Evolutionary conservation across 768 basidiomycete species (phyloP).

Genomic region (Termitomyces sp.): DNA sequence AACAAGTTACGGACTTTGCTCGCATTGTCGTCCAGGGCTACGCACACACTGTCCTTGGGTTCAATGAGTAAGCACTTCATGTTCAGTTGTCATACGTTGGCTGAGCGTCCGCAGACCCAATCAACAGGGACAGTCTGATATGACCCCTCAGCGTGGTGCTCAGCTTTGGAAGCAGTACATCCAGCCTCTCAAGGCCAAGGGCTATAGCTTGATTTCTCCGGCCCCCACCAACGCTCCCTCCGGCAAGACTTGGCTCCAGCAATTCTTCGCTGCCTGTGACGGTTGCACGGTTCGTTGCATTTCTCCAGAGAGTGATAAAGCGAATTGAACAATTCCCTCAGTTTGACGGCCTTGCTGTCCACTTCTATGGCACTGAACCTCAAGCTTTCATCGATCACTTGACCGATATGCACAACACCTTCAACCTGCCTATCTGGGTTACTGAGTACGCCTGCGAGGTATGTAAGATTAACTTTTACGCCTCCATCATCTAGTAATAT

Average conservation of each 20-base stretch:
- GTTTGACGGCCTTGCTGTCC: slow-evolving; percentile 54
- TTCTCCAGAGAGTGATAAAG: not conserved
- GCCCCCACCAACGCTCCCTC: slow-evolving; percentile 55
- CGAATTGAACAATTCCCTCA: slow-evolving; percentile 17
- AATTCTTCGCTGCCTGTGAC: slow-evolving; percentile 49
- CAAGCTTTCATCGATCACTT: slow-evolving; percentile 49
- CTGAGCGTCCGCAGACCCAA: slow-evolving; percentile 51
- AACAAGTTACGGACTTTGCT: slow-evolving; percentile 43
- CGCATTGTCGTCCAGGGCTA: slow-evolving; percentile 43
- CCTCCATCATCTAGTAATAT: not conserved
- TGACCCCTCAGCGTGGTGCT: slow-evolving; percentile 44
- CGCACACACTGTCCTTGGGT: slow-evolving; percentile 44
- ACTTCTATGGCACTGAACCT: slow-evolving; percentile 59
- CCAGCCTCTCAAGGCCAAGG: slow-evolving; percentile 45
- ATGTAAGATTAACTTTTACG: not conserved
- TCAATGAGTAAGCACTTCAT: slow-evolving; percentile 62
- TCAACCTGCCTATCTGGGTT: slow-evolving; percentile 42
- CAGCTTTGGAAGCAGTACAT: slow-evolving; percentile 57
- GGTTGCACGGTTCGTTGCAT: slow-evolving; percentile 44
- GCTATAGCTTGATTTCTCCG: slow-evolving; percentile 58
- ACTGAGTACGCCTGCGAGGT: slow-evolving; percentile 74
- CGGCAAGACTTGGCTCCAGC: slow-evolving; percentile 59
- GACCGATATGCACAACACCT: slow-evolving; percentile 36
- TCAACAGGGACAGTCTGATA: slow-evolving; percentile 52
- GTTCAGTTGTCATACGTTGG: not conserved